Evolutionary conservation across 1,284 basidiomycete genomes (phyloP).

Genomic region (Pseudozyma hubeiensis): DNA sequence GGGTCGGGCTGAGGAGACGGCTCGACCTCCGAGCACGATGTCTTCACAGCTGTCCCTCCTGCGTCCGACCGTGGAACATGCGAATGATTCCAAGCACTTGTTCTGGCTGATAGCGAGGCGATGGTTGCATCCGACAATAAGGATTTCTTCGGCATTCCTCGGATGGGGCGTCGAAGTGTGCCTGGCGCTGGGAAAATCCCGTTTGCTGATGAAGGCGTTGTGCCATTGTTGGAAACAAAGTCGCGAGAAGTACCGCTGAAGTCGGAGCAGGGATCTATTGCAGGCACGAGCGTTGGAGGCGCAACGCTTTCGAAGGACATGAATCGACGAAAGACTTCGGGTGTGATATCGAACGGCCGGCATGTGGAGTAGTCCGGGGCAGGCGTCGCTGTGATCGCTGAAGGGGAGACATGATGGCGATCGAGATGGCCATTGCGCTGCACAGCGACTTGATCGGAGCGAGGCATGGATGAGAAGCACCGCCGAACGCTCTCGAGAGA

Average conservation of each 20-base stretch:
- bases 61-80: no score
- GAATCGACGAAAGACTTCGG: conserved; percentile 34
- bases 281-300: neutral
- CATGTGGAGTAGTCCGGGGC: neutral
- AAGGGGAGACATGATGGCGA: neutral
- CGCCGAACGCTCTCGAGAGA: neutral
- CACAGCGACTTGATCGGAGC: conserved; percentile 4
- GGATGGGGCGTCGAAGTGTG: conserved; percentile 13
- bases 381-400: neutral
- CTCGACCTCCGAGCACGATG: no score
- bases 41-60: no score
- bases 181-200: neutral
- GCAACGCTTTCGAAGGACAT: conserved; percentile 24
- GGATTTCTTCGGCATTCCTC: conserved; percentile 19
- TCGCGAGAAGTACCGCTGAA: neutral
- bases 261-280: neutral
- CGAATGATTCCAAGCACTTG: neutral
- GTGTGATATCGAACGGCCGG: conserved; percentile 16
- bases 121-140: neutral
- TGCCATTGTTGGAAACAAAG: neutral
- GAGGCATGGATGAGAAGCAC: conserved; percentile 5
- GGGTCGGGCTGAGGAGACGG: no score
- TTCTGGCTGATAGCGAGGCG: neutral
- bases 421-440: conserved; percentile 14
- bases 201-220: neutral